A percentile compares a stretch with the other conserved stretches of the same genome.
Evolutionary conservation across 768 basidiomycete genomes (phyloP).

Genomic region (Boletus tomentosulus): DNA sequence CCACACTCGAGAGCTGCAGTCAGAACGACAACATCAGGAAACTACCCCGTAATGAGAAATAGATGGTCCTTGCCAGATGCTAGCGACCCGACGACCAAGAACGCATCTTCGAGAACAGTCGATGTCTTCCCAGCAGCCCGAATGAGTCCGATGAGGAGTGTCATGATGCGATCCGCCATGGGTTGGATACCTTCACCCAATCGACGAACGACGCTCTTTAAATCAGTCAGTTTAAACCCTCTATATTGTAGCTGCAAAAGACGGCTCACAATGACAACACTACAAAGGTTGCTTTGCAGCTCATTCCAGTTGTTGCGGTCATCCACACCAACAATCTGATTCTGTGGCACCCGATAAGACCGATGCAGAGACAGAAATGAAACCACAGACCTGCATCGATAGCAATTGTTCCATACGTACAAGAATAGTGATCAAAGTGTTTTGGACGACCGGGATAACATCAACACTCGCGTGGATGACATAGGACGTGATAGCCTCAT

Average conservation of each 20-base stretch:
- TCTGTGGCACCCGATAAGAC: constrained; percentile 39
- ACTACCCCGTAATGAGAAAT: background rate
- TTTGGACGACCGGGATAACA: constrained; percentile 75
- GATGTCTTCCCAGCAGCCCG: constrained; percentile 87
- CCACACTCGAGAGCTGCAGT: constrained; percentile 62
- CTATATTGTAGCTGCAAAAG: background rate
- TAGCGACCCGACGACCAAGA: constrained; percentile 87
- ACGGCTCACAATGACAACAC: constrained; percentile 73
- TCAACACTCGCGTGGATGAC: constrained; percentile 78
- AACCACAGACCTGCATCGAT: constrained; percentile 64
- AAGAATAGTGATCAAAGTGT: constrained; percentile 77
- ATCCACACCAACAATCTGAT: constrained; percentile 91
- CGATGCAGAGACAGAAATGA: background rate
- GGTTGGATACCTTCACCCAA: constrained; percentile 80
- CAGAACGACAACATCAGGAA: constrained; percentile 2
- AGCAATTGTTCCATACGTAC: constrained; percentile 87
- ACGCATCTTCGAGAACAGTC: constrained; percentile 93
- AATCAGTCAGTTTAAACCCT: constrained; percentile 2
- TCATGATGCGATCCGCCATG: constrained; percentile 94
- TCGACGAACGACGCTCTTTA: constrained; percentile 80
- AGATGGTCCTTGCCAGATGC: constrained; percentile 51
- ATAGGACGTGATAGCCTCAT: constrained; percentile 90
- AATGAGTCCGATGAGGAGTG: constrained; percentile 79
- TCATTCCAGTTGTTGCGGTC: constrained; percentile 99
- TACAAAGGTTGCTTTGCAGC: constrained; percentile 91